Conservation (phyloP, 2,329 filamentous ascomycete genomes). For the Fusarium nanum region DNA sequence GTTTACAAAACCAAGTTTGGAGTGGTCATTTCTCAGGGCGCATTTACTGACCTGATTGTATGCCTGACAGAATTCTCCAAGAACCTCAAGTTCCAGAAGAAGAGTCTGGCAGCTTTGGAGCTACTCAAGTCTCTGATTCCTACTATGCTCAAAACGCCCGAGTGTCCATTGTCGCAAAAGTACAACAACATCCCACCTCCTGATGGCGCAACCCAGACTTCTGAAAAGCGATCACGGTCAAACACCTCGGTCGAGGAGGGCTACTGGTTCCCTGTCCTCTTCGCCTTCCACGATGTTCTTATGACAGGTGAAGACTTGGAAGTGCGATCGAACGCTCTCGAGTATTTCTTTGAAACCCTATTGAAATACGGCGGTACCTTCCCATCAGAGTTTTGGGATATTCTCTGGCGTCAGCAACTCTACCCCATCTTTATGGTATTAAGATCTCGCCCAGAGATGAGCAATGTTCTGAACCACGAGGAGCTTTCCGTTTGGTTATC, state of each 20-base stretch:
- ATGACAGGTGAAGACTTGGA: constrained; percentile 99
- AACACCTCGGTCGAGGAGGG: constrained; percentile 94
- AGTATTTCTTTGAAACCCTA: constrained; percentile 96
- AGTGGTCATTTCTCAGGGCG: constrained; percentile 94
- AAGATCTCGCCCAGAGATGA: constrained; percentile 95
- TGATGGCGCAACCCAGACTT: constrained; percentile 57
- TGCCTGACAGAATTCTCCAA: constrained; percentile 99
- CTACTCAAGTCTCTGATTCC: constrained; percentile 92
- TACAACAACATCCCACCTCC: constrained; percentile 55
- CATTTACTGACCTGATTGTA: constrained; percentile 95
- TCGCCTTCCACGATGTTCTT: constrained; percentile 97
- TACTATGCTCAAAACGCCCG: constrained; percentile 93
- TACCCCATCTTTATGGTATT: constrained; percentile 99
- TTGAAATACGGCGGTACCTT: constrained; percentile 92
- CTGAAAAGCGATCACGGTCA: constrained; percentile 68
- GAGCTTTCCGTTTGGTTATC: constrained; percentile 98
- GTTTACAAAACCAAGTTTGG: constrained; percentile 97
- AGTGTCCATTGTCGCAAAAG: constrained; percentile 86
- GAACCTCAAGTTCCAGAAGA: constrained; percentile 98
- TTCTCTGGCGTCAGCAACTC: constrained; percentile 93
- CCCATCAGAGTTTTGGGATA: constrained; percentile 96
- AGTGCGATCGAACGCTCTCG: constrained; percentile 88
- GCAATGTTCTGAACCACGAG: constrained; percentile 93
- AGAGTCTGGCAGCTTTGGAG: constrained; percentile 95
- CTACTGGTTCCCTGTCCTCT: constrained; percentile 98